Evolutionary conservation across 2,329 filamentous ascomycete species (phyloP).

Genomic region (Diplodia intermedia): DNA sequence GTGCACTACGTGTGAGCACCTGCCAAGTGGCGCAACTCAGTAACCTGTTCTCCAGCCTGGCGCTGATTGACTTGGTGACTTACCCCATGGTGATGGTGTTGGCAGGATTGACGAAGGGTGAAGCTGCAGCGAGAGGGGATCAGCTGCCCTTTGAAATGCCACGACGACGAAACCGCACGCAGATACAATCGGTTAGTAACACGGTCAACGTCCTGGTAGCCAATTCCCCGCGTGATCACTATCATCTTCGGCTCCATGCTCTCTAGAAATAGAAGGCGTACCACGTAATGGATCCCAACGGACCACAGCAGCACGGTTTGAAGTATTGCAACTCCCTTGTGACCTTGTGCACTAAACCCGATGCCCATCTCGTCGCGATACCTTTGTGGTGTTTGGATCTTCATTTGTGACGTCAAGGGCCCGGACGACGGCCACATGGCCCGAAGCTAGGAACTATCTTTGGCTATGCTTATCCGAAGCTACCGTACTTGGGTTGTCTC

Average conservation of each 20-base stretch:
- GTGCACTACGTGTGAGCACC: conserved; percentile 14
- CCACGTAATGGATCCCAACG: not conserved
- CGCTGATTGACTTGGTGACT: not conserved
- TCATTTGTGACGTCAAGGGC: not conserved
- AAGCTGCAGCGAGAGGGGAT: not conserved
- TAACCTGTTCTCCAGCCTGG: not conserved
- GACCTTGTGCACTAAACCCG: not conserved
- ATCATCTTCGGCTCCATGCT: not conserved
- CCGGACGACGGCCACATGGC: not conserved
- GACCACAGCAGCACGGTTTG: not conserved
- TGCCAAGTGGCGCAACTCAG: not conserved
- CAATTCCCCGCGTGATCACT: not conserved
- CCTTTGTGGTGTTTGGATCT: not conserved
- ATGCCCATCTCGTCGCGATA: not conserved
- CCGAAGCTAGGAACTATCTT: not conserved
- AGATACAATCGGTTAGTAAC: not conserved
- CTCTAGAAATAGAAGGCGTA: not conserved
- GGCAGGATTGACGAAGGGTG: not conserved
- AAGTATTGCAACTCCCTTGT: too few relatives aligned
- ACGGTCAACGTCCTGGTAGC: not conserved
- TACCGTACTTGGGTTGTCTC: not conserved
- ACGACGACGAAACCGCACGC: not conserved
- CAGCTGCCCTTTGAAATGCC: not conserved
- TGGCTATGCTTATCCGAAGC: too few relatives aligned
- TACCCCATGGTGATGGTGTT: not conserved